phyloP scores from a whole-genome alignment of 2,329 filamentous ascomycete genomes.

The Fonsecaea monophora region DNA sequence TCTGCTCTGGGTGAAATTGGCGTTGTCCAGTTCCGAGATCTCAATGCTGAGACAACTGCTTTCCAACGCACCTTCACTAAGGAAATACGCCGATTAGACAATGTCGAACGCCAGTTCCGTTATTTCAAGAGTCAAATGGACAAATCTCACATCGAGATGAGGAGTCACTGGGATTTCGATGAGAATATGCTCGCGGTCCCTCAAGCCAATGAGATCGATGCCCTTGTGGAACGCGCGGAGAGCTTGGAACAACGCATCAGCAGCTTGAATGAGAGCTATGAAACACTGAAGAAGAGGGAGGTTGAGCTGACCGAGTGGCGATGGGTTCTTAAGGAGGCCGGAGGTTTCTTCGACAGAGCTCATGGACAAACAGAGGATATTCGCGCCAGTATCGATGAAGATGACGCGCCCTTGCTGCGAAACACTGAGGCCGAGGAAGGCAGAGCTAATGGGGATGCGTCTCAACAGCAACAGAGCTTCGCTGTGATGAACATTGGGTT shows the following conservation, averaged over 20 bases:
- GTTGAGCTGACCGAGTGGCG: slow-evolving; percentile 98
- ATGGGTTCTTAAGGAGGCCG: slow-evolving; percentile 95
- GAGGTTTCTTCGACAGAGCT: slow-evolving; percentile 91
- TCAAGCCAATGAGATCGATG: slow-evolving; percentile 93
- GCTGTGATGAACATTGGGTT: slow-evolving; percentile 99
- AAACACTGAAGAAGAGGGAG: slow-evolving; percentile 96
- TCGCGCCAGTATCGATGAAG: slow-evolving; percentile 83
- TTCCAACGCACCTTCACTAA: slow-evolving; percentile 98
- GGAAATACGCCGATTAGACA: slow-evolving; percentile 95
- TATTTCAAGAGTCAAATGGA: slow-evolving; percentile 98
- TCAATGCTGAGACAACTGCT: slow-evolving; percentile 89
- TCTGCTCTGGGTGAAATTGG: slow-evolving; percentile 95
- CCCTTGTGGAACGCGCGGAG: slow-evolving; percentile 90
- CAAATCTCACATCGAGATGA: slow-evolving; percentile 82
- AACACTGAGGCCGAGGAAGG: slow-evolving; percentile 83
- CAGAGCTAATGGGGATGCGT: slow-evolving; percentile 65
- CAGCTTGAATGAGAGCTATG: slow-evolving; percentile 96
- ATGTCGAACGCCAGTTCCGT: slow-evolving; percentile 95
- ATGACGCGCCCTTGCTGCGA: slow-evolving; percentile 89
- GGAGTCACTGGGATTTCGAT: slow-evolving; percentile 88
- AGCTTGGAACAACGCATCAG: slow-evolving; percentile 88
- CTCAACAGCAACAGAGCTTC: slow-evolving; percentile 78
- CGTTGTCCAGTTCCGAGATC: slow-evolving; percentile 95
- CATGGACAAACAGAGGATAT: slow-evolving; percentile 98
- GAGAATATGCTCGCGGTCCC: slow-evolving; percentile 80